Base-by-base conservation (phyloP, 345 rosid species). In the Syzygium aqueum region DNA sequence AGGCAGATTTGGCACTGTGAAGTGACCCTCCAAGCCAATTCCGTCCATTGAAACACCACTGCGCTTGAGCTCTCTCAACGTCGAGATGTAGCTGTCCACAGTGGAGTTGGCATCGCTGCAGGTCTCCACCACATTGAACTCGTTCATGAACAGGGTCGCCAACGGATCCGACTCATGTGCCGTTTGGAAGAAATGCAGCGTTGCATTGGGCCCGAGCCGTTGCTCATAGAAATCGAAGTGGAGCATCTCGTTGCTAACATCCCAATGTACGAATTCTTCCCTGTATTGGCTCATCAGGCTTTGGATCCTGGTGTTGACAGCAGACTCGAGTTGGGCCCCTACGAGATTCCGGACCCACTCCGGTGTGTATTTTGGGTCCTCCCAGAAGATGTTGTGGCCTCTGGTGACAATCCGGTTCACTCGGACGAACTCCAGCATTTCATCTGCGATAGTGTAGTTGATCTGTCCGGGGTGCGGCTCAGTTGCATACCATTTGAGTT, bases 321-420 rank as follows among this genome's bases (percentile, higher is more conserved):
- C 98, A 7, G 84, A 90, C 87, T 90, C 88, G n/a, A 96, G 93
- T 49, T 88, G 91, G 7, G 83, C 25, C 5, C 92, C 91, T 15
- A 92, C 51, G 28, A 94, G 94, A 53, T 91, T 90, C 8, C 49
- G 92, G 51, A 95, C 97, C 98, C 98, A 96, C 4, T 50, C 59
- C 0, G 98, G 98, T 2, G 90, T 93, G 93, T 94, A 97, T 46
- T 67, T 91, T 1, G 98, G 99, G 85, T 95, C 94, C 90, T 97
- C 99, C 98, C 99, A 96, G 93, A 96, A 97, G 61, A 96, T 95
- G 88, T 95, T 96, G 91, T 97, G 98, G 51, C 99, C 99, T 89
- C 99, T 93, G 63, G 93, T 95, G 28, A 88, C 53, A 77, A 96
- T 90, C 77, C 90, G 88, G 91, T 92, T 94, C 6, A 93, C 92